A percentile compares a stretch with the other conserved stretches of the same genome.
Conservation (phyloP, 2,329 filamentous ascomycete genomes). For the Coniochaeta hoffmannii region DNA sequence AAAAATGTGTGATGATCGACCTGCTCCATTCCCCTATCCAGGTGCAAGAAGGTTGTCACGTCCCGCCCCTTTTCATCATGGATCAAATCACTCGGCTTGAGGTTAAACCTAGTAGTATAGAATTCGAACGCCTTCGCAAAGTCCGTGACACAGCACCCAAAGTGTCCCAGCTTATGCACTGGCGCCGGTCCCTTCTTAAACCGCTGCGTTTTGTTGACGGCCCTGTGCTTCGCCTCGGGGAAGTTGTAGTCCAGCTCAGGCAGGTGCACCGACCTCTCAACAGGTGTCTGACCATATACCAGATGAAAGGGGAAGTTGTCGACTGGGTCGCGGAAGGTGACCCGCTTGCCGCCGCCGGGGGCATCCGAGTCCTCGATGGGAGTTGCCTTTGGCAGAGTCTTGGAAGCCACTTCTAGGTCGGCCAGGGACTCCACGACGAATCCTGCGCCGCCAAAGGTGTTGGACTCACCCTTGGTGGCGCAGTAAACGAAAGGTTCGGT, state of each 20-base stretch:
- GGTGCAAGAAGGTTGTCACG: slow-evolving; percentile 33
- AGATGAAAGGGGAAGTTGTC: slow-evolving; percentile 50
- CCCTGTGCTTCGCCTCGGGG: slow-evolving; percentile 32
- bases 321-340: slow-evolving; percentile 42
- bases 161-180: slow-evolving; percentile 22
- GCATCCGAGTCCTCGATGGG: slow-evolving; percentile 35
- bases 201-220: slow-evolving; percentile 39
- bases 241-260: slow-evolving; percentile 28
- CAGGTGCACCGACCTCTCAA: slow-evolving; percentile 12
- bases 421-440: slow-evolving; percentile 44
- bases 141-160: slow-evolving; percentile 22
- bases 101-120: slow-evolving; percentile 21
- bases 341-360: slow-evolving; percentile 42
- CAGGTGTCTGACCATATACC: slow-evolving; percentile 40
- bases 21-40: slow-evolving; percentile 38
- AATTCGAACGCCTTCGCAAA: slow-evolving; percentile 20
- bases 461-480: slow-evolving; percentile 31
- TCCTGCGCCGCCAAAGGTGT: slow-evolving; percentile 43
- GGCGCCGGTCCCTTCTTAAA: slow-evolving; percentile 28
- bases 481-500: slow-evolving; percentile 48
- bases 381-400: slow-evolving; percentile 31
- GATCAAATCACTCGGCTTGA: slow-evolving; percentile 18
- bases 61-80: slow-evolving; percentile 8
- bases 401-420: slow-evolving; percentile 39
- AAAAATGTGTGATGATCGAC: slow-evolving; percentile 49